phyloP scores from a whole-genome alignment of 1,284 basidiomycete genomes.

The Cutaneotrichosporon sp. region DNA sequence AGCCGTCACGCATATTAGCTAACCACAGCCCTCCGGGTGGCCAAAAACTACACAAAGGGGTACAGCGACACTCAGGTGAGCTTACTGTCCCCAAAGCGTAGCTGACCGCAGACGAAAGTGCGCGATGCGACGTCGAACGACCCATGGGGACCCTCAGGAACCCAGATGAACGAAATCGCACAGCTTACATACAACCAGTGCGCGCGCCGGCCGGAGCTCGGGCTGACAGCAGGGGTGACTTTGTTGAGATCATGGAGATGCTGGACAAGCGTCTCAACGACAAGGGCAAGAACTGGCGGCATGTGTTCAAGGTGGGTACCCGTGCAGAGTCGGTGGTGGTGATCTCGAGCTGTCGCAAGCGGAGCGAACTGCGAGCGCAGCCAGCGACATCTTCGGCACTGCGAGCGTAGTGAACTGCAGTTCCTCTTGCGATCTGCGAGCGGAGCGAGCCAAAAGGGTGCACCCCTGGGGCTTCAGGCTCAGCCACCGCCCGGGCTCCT shows the following conservation, averaged over 20 bases:
- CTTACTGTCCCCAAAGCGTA: neutral
- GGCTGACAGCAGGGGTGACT: slow-evolving; percentile 71
- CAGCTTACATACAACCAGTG: slow-evolving; percentile 98
- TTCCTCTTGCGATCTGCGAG: no score
- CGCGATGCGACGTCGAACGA: slow-evolving; percentile 99
- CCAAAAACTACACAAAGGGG: slow-evolving; percentile 92
- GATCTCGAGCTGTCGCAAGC: no score
- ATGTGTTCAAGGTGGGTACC: slow-evolving; percentile 88
- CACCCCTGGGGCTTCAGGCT: slow-evolving; percentile 8
- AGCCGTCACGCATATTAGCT: neutral
- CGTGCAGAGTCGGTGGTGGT: no score
- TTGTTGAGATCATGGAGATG: slow-evolving; percentile 99
- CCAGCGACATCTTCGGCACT: no score
- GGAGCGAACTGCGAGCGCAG: no score
- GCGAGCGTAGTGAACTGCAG: no score
- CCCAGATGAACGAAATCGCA: slow-evolving; percentile 99
- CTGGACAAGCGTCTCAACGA: slow-evolving; percentile 98
- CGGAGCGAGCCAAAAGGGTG: no score
- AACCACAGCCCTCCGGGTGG: slow-evolving; percentile 68
- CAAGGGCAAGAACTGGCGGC: slow-evolving; percentile 99
- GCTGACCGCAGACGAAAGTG: slow-evolving; percentile 74
- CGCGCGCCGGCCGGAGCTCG: slow-evolving; percentile 37
- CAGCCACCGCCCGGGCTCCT: slow-evolving; percentile 1
- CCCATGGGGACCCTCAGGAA: slow-evolving; percentile 96
- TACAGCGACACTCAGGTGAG: slow-evolving; percentile 72